Evolutionary conservation across 306 rosid species (phyloP), one percentile per base, ranked within the genome.

Genomic region (Castanea mollissima): DNA sequence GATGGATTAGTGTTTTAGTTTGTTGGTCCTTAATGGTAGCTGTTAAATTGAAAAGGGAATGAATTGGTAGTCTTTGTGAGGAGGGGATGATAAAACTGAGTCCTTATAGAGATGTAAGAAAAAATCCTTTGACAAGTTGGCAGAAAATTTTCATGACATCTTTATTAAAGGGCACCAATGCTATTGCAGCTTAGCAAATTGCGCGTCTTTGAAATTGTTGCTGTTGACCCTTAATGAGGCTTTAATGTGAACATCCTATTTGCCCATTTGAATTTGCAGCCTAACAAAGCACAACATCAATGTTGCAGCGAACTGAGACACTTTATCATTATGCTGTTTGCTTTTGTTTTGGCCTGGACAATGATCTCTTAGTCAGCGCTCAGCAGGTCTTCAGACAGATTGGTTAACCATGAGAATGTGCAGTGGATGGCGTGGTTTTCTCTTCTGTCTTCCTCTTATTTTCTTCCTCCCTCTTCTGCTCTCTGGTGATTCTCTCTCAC

Each of bases 341-440:
- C 12, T 51, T 51, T 75, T 57, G 25, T 71, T 71, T 6, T 79
- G 25, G 60, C 16, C 70, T 55, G 57, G 57, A 65, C 34, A 6
- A 75, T 87, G 69, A 67, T 60, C 29, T 75, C 77, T 67, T 27
- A 77, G 54, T 77, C 75, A 78, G 65, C 38, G 20, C 44, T 77
- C 75, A 78, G 70, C 25, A 54, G 25, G 14, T 19, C 52, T 35
- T 23, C 2, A 10, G 72, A n/a, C 16, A 35, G 72, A 23, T 62
- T 29, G 35, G 74, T 75, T 20, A 60, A 73, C 12, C 86, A 90
- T 90, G 98, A 90, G 83, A 87, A 27, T 85, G 16, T 83, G 89
- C 83, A 85, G 83, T 76, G 91, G 89, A 58, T 88, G 97, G 91
- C 92, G 79, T 59, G 85, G 93, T 72, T 78, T 91, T 80, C 86